A percentile compares a stretch with the other conserved stretches of the same genome.
These are phyloP conservation scores for Chlamydomonas asymmetrica DNA, from an alignment of 139 green algal species.

Conservation along the genomic window DNA sequence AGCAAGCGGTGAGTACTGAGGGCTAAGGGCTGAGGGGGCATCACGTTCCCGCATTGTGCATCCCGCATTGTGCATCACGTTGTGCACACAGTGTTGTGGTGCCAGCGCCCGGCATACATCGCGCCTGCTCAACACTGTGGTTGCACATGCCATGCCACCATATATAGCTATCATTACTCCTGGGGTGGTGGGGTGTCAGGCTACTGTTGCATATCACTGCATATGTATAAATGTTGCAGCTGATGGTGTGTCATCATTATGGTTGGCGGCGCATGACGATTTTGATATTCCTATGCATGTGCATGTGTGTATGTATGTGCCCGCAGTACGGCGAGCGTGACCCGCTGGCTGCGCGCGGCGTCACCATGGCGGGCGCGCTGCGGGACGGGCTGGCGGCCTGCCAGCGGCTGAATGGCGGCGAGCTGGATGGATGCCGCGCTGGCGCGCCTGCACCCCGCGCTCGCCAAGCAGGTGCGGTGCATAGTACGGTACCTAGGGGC, in stretches of 20 bases:
- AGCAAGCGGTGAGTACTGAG: conserved; percentile 3
- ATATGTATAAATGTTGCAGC: neutral
- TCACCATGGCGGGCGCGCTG: conserved; percentile 31
- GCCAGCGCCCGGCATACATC: no score
- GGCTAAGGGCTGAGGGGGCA: neutral
- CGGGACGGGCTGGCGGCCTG: conserved; percentile 30
- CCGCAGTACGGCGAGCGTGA: conserved; percentile 35
- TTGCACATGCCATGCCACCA: no score
- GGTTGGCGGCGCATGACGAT: no score
- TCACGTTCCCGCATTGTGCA: neutral
- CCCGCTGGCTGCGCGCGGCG: conserved; percentile 18
- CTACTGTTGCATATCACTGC: neutral
- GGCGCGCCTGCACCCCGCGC: conserved; percentile 19
- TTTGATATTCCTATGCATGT: neutral
- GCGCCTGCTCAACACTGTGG: no score
- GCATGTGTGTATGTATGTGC: neutral
- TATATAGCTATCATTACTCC: no score
- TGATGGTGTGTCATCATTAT: no score
- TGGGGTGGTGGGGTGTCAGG: no score
- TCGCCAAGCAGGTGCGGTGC: conserved; percentile 11
- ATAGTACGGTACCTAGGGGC: neutral
- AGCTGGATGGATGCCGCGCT: conserved; percentile 30
- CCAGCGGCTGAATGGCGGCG: conserved; percentile 22
- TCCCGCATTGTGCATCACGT: neutral
- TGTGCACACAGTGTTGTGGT: no score